Percentiles rank a stretch among this genome's conserved stretches.
phyloP scores from a whole-genome alignment of 1,284 basidiomycete genomes.

The Ceratobasidium sp. region DNA sequence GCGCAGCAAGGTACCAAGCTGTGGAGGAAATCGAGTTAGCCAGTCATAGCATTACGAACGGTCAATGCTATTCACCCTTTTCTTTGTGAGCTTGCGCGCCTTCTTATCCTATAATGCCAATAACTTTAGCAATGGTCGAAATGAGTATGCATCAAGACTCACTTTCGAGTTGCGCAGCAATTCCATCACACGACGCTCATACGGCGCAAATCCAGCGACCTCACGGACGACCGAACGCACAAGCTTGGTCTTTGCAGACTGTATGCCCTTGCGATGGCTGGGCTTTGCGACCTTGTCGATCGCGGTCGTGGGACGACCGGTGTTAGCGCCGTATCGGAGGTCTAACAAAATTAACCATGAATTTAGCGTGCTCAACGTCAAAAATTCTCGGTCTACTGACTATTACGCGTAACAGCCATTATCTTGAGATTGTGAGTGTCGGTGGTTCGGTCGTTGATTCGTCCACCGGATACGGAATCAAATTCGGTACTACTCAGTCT shows the following conservation, averaged over 20 bases:
- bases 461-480: slow-evolving; percentile 23
- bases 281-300: slow-evolving; percentile 84
- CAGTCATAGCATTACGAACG: neutral
- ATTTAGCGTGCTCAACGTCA: neutral
- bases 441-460: slow-evolving; percentile 8
- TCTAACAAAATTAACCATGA: slow-evolving; percentile 68
- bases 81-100: slow-evolving; percentile 97
- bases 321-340: slow-evolving; percentile 90
- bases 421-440: neutral
- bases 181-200: slow-evolving; percentile 99
- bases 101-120: slow-evolving; percentile 83
- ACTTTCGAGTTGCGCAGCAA: slow-evolving; percentile 99
- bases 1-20: slow-evolving; percentile 95
- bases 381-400: slow-evolving; percentile 12
- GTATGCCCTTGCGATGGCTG: slow-evolving; percentile 91
- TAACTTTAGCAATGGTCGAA: neutral
- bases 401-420: slow-evolving; percentile 33
- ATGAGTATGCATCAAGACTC: slow-evolving; percentile 49
- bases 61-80: slow-evolving; percentile 83
- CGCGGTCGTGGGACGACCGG: slow-evolving; percentile 91
- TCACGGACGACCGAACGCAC: slow-evolving; percentile 92
- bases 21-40: slow-evolving; percentile 31
- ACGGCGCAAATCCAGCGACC: slow-evolving; percentile 97
- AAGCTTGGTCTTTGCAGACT: slow-evolving; percentile 87
- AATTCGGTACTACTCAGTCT: slow-evolving; percentile 26